phyloP scores from a whole-genome alignment of 805 yeast species.

The Yamadazyma phyllophila region DNA sequence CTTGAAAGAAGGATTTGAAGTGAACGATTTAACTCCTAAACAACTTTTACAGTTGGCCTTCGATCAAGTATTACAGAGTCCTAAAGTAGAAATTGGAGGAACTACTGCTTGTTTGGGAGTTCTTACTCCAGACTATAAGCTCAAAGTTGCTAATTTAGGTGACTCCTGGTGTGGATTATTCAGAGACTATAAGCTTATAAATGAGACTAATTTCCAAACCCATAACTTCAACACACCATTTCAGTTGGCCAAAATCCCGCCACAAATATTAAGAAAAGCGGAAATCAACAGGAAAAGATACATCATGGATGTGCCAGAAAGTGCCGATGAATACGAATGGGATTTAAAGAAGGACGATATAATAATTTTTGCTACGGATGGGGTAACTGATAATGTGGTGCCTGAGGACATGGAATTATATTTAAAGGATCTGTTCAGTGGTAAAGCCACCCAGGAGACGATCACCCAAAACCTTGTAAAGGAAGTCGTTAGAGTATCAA shows the following conservation, averaged over 20 bases:
- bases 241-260: slow-evolving; percentile 84
- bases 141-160: slow-evolving; percentile 79
- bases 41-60: slow-evolving; percentile 58
- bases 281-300: slow-evolving; percentile 56
- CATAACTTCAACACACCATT: slow-evolving; percentile 90
- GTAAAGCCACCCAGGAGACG: slow-evolving; percentile 14
- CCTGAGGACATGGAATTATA: slow-evolving; percentile 69
- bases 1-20: slow-evolving; percentile 41
- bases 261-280: slow-evolving; percentile 52
- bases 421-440: slow-evolving; percentile 52
- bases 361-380: slow-evolving; percentile 87
- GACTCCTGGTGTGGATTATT: slow-evolving; percentile 94
- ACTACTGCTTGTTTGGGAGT: slow-evolving; percentile 90
- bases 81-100: slow-evolving; percentile 81
- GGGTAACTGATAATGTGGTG: slow-evolving; percentile 82
- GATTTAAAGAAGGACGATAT: slow-evolving; percentile 70
- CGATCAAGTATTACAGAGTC: slow-evolving; percentile 47
- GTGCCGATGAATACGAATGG: slow-evolving; percentile 66
- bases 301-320: slow-evolving; percentile 67
- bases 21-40: slow-evolving; percentile 26
- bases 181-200: slow-evolving; percentile 58
- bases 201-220: slow-evolving; percentile 73
- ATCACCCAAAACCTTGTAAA: slow-evolving; percentile 57
- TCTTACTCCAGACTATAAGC: slow-evolving; percentile 51
- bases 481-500: slow-evolving; percentile 66